Evolutionary conservation across 352 stramenopile species (phyloP).

Genomic region (Peronospora belbahrii): DNA sequence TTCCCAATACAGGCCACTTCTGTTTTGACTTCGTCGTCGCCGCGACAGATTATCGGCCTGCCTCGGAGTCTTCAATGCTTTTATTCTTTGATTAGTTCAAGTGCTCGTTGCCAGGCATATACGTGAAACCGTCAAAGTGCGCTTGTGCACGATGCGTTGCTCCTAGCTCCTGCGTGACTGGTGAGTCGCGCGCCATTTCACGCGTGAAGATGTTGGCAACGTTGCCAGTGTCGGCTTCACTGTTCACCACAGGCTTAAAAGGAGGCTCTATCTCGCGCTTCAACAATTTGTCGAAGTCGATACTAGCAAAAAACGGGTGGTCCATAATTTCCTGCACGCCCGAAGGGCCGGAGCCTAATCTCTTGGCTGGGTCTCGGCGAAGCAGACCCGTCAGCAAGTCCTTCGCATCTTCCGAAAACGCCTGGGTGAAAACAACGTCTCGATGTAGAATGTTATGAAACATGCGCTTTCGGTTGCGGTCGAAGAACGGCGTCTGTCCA

Average conservation of each 20-base stretch:
- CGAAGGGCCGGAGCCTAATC: slow-evolving; percentile 66
- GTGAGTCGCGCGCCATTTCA: slow-evolving; percentile 82
- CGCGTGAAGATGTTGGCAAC: slow-evolving; percentile 85
- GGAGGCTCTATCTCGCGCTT: slow-evolving; percentile 77
- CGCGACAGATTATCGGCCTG: slow-evolving; percentile 21
- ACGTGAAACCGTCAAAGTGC: slow-evolving; percentile 92
- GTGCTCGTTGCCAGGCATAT: slow-evolving; percentile 65
- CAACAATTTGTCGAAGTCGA: slow-evolving; percentile 79
- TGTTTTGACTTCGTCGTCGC: slow-evolving; percentile 18
- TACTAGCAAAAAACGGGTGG: slow-evolving; percentile 83
- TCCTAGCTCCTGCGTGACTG: slow-evolving; percentile 77
- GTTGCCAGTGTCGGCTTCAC: slow-evolving; percentile 76
- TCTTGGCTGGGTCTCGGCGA: slow-evolving; percentile 74
- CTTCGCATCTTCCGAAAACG: slow-evolving; percentile 85
- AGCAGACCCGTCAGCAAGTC: slow-evolving; percentile 74
- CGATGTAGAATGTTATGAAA: slow-evolving; percentile 91
- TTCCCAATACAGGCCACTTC: slow-evolving; percentile 16
- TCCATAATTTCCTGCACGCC: slow-evolving; percentile 87
- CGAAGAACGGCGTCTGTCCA: slow-evolving; percentile 91
- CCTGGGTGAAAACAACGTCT: slow-evolving; percentile 79
- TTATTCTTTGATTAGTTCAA: slow-evolving; percentile 35
- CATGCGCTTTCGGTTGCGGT: slow-evolving; percentile 93
- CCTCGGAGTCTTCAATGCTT: background rate
- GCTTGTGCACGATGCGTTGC: slow-evolving; percentile 75
- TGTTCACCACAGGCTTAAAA: slow-evolving; percentile 83